phyloP scores from a whole-genome alignment of 1,284 basidiomycete species.

The Ustilago xerochloae region DNA sequence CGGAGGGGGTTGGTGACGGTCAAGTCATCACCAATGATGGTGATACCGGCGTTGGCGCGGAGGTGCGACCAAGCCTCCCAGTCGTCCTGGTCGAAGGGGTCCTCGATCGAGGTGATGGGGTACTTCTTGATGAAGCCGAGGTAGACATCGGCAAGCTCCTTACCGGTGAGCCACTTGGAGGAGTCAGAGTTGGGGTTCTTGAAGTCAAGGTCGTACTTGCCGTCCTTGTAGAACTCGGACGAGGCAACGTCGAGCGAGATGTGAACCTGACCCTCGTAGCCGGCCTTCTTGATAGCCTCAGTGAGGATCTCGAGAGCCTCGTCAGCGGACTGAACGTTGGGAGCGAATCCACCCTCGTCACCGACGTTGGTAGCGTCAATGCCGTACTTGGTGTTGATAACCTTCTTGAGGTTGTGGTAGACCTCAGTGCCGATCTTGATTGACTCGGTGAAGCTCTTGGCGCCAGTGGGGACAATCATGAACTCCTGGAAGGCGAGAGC shows the following conservation, averaged over 20 bases:
- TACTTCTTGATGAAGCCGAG: conserved; percentile 71
- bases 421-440: conserved; percentile 99
- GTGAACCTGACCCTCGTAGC: conserved; percentile 98
- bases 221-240: conserved; percentile 99
- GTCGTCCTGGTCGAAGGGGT: conserved; percentile 99
- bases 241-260: conserved; percentile 99
- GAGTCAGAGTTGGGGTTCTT: conserved; percentile 99
- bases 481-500: conserved; percentile 88
- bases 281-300: conserved; percentile 96
- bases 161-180: conserved; percentile 90
- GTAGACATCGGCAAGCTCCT: conserved; percentile 94
- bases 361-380: conserved; percentile 99
- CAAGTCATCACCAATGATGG: conserved; percentile 97
- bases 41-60: conserved; percentile 71
- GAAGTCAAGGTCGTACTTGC: conserved; percentile 99
- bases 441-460: conserved; percentile 94
- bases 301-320: conserved; percentile 95
- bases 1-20: conserved; percentile 98
- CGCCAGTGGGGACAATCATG: conserved; percentile 99
- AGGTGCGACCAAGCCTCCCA: conserved; percentile 98
- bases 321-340: conserved; percentile 95
- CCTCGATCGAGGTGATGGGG: conserved; percentile 83
- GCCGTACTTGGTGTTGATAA: conserved; percentile 98
- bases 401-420: conserved; percentile 98
- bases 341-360: conserved; percentile 99